Percentiles rank a stretch among this genome's conserved stretches.
phyloP scores from a whole-genome alignment of 2,329 filamentous ascomycete species.

The Colletotrichum eremochloae region DNA sequence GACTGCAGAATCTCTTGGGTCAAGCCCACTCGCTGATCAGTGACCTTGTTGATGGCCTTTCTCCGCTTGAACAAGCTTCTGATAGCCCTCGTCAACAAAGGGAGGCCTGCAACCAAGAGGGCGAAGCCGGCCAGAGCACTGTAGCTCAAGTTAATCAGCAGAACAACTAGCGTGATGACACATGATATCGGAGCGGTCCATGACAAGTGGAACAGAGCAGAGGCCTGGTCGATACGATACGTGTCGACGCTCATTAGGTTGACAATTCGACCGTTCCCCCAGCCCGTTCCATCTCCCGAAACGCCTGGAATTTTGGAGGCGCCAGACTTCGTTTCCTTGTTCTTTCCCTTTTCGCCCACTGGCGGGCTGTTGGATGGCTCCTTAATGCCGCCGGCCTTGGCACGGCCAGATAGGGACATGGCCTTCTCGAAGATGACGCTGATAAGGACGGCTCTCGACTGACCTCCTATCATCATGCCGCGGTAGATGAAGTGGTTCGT shows the following conservation, averaged over 20 bases:
- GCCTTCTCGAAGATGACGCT: slow-evolving; percentile 92
- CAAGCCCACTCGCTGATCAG: slow-evolving; percentile 89
- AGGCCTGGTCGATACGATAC: slow-evolving; percentile 90
- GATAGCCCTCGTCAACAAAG: slow-evolving; percentile 82
- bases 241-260: slow-evolving; percentile 97
- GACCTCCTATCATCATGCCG: slow-evolving; percentile 91
- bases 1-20: slow-evolving; percentile 94
- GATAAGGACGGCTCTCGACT: slow-evolving; percentile 85
- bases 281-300: slow-evolving; percentile 80
- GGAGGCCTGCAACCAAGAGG: slow-evolving; percentile 82
- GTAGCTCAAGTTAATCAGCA: slow-evolving; percentile 90
- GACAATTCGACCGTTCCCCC: slow-evolving; percentile 92
- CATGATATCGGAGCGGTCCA: slow-evolving; percentile 89
- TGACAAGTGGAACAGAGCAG: slow-evolving; percentile 88
- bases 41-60: slow-evolving; percentile 89
- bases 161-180: slow-evolving; percentile 81
- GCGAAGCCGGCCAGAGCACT: slow-evolving; percentile 91
- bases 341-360: slow-evolving; percentile 56
- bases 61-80: slow-evolving; percentile 81
- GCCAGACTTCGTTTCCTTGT: slow-evolving; percentile 54
- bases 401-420: slow-evolving; percentile 88
- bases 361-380: slow-evolving; percentile 62
- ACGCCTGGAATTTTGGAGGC: slow-evolving; percentile 61
- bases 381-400: slow-evolving; percentile 81
- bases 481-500: slow-evolving; percentile 94